A percentile compares a stretch with the other conserved stretches of the same genome.
Conservation (phyloP, 441 rosid species). For the Pelargonium australe region DNA sequence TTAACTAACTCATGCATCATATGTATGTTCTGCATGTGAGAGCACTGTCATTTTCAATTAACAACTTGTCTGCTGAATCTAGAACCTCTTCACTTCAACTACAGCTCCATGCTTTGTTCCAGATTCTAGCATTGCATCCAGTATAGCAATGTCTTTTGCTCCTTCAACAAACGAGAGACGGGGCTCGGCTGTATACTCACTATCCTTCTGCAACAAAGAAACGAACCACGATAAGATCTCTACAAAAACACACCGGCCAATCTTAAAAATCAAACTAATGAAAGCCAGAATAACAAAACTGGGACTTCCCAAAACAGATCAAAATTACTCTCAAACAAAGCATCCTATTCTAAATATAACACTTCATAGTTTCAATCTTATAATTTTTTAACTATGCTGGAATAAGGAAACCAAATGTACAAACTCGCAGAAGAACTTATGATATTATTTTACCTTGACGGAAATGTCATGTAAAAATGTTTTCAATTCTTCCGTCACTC, state of each 20-base stretch:
- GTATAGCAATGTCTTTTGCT: slow-evolving; percentile 79
- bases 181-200: slow-evolving; percentile 46
- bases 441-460: slow-evolving; percentile 39
- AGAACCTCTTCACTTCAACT: slow-evolving; percentile 52
- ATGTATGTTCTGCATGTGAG: neutral
- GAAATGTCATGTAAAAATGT: slow-evolving; percentile 64
- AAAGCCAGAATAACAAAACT: slow-evolving; percentile 8
- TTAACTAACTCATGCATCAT: neutral
- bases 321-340: no score
- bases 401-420: no score
- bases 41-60: neutral
- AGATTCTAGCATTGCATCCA: slow-evolving; percentile 95
- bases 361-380: no score
- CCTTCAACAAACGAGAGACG: slow-evolving; percentile 80
- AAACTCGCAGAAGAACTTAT: neutral
- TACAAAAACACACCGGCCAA: no score
- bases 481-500: slow-evolving; percentile 85
- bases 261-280: neutral
- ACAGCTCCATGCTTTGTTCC: slow-evolving; percentile 56
- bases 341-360: no score
- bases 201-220: slow-evolving; percentile 41
- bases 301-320: neutral
- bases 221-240: neutral
- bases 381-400: no score
- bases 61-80: slow-evolving; percentile 15